These are phyloP conservation scores for Acanthamoeba healyi DNA, from an alignment of 208 protist species.

Conservation along the genomic window DNA sequence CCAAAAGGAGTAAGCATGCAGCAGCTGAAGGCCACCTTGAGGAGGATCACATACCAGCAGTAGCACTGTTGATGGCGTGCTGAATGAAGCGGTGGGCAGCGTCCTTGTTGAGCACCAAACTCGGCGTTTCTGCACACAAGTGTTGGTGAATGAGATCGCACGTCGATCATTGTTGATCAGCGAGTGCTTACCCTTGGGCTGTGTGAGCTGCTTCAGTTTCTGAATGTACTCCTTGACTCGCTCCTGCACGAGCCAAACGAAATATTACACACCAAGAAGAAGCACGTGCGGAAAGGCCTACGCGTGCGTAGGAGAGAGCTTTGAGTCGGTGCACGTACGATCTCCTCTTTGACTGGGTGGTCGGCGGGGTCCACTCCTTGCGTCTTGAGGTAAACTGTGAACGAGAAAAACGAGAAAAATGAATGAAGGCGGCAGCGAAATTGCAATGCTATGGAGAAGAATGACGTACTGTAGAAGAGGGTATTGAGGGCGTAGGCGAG, in stretches of 20 bases:
- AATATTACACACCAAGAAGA: background rate
- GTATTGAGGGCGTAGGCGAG: constrained; percentile 29
- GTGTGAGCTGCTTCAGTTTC: constrained; percentile 18
- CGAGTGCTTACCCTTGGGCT: background rate
- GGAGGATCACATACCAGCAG: background rate
- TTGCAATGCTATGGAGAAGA: background rate
- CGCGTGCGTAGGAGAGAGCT: background rate
- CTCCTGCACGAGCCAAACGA: background rate
- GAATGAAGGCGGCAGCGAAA: too few relatives aligned
- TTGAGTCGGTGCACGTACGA: too few relatives aligned
- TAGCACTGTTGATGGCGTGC: background rate
- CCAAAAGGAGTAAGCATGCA: background rate
- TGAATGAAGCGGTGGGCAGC: background rate
- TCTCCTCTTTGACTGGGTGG: constrained; percentile 20
- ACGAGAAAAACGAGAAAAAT: background rate
- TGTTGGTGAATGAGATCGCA: too few relatives aligned
- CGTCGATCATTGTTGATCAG: too few relatives aligned
- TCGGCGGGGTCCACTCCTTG: background rate
- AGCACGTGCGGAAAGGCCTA: too few relatives aligned
- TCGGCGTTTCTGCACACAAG: background rate
- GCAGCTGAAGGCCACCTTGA: background rate
- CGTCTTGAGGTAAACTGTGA: constrained; percentile 47
- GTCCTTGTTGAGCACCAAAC: background rate
- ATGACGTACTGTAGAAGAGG: constrained; percentile 3
- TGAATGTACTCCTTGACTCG: constrained; percentile 38